Percentiles rank a stretch among this genome's conserved stretches.
Conservation (phyloP, 306 rosid species). For the Prinsepia uniflora region DNA sequence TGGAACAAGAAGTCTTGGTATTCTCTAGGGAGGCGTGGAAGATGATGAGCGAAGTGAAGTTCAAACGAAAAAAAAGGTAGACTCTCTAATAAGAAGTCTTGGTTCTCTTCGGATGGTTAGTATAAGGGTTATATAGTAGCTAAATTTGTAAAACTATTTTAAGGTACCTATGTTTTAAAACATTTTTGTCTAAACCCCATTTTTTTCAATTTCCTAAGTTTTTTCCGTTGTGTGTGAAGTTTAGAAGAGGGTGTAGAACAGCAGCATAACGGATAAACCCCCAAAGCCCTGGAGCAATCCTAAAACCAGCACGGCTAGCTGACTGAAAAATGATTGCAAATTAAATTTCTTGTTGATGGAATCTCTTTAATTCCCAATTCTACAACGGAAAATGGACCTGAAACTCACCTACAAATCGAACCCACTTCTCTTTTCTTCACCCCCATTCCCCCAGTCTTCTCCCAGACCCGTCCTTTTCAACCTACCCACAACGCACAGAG, state of each 20-base stretch:
- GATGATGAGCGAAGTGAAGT: no score
- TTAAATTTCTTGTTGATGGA: not conserved
- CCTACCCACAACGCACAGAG: slow-evolving; percentile 27
- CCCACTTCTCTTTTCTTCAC: slow-evolving; percentile 47
- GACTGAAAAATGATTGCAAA: not conserved
- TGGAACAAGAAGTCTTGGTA: no score
- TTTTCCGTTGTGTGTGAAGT: not conserved
- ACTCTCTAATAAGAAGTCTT: no score
- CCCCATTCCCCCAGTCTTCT: slow-evolving; percentile 28
- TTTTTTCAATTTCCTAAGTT: no score
- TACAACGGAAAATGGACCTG: slow-evolving; percentile 44
- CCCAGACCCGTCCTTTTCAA: slow-evolving; percentile 36
- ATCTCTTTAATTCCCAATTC: slow-evolving; percentile 12
- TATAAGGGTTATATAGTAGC: no score
- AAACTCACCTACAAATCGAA: slow-evolving; percentile 33
- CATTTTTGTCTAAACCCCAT: no score
- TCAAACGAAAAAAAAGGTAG: no score
- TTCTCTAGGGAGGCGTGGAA: no score
- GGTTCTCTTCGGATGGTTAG: no score
- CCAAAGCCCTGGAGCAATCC: slow-evolving; percentile 2
- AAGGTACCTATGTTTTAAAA: no score
- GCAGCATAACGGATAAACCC: slow-evolving; percentile 13
- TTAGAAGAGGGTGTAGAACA: not conserved
- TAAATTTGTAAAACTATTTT: no score
- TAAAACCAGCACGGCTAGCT: not conserved